Base-by-base conservation (phyloP, 2,329 filamentous ascomycete species). In the Xylariaceae sp. region DNA sequence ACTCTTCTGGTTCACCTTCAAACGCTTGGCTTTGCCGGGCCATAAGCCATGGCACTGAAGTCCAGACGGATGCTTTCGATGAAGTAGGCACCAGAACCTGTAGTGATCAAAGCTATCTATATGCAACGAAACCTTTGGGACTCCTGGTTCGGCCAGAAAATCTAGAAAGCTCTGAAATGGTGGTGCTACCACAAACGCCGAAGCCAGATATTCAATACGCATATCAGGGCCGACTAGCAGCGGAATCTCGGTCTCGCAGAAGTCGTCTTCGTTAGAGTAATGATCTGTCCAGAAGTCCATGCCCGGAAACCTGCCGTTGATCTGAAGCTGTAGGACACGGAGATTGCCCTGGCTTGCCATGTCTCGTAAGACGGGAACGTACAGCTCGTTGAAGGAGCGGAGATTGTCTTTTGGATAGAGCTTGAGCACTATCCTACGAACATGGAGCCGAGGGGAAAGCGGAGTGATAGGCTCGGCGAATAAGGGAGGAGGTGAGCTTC, bases 111-210 rank as follows among this genome's bases (percentile, higher is more conserved):
- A 16, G 30, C 45, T 43, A 9, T 45, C 44, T 4, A 18, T 44
- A 33, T 55, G 45, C n/a, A 50, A 33, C 11, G 41, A 29, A 4
- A 69, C 41, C 21, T 50, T 45, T 16, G 52, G 46, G n/a, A 55
- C 42, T 10, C 35, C 29, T 2, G 46, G 41, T 16, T 41, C 41
- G 23, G 52, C 23, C 15, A 55, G 59, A 23, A 69, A 64, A n/a
- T 41, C 58, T 2, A 68, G 56, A 36, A 70, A 67, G 37, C 50
- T 54, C 41, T 70, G 67, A n/a, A 70, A 70, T 6, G 61, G 60
- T 10, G 53, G 27, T 9, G 44, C 53, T 7, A 60, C 62, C 15
- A 69, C 56, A 26, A 66, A 64, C 1, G 55, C 50, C 2, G 67
- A 66, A 6, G 59, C 64, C 3, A 10, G n/a, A 20, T 64, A 50